These are phyloP conservation scores for Coniosporium tulheliwenetii DNA, from an alignment of 2,329 filamentous ascomycete species.

Conservation along the genomic window DNA sequence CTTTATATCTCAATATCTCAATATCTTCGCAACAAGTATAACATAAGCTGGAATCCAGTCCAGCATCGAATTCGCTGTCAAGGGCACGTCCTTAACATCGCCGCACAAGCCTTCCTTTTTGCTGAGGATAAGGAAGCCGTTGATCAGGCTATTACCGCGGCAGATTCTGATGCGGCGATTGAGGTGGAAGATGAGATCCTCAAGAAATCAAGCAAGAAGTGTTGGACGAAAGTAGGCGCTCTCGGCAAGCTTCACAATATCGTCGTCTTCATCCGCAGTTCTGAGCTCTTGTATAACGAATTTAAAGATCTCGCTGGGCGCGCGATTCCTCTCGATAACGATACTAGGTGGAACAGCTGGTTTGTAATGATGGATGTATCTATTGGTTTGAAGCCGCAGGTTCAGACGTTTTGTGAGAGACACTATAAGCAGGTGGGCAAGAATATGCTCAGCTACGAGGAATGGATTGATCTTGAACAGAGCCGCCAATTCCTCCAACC, in stretches of 20 bases:
- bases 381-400: too few relatives aligned
- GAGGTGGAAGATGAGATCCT: background rate
- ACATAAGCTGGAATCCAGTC: too few relatives aligned
- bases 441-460: background rate
- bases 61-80: background rate
- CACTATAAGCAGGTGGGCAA: background rate
- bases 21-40: too few relatives aligned
- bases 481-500: background rate
- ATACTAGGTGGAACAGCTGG: too few relatives aligned
- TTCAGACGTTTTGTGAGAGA: background rate
- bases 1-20: background rate
- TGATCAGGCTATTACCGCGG: background rate
- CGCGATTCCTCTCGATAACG: too few relatives aligned
- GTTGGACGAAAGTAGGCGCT: background rate
- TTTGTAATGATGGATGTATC: too few relatives aligned
- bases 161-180: background rate
- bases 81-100: background rate
- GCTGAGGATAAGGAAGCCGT: background rate
- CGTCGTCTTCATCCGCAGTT: too few relatives aligned
- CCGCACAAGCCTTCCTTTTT: background rate
- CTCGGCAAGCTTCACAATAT: background rate
- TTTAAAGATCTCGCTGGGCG: too few relatives aligned
- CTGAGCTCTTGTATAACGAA: too few relatives aligned
- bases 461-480: background rate
- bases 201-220: too few relatives aligned